Evolutionary conservation across 1,284 basidiomycete genomes (phyloP).

Genomic region (Ustilago curta): DNA sequence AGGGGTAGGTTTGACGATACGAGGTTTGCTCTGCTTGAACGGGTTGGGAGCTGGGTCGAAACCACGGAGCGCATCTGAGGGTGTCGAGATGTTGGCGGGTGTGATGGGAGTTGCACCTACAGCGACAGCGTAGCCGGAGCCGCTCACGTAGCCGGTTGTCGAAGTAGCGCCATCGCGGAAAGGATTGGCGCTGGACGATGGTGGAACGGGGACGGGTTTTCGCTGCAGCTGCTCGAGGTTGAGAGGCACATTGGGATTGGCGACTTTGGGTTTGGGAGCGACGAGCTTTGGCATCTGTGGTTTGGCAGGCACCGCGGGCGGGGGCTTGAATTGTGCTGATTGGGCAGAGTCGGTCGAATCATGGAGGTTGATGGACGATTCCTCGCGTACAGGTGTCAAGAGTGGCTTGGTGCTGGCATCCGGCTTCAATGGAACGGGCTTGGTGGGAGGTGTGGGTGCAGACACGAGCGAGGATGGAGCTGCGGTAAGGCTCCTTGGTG

Average conservation of each 20-base stretch:
- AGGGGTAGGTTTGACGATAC: conserved; percentile 63
- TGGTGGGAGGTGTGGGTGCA: conserved; percentile 7
- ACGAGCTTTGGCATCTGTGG: conserved; percentile 50
- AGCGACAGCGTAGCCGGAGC: conserved; percentile 42
- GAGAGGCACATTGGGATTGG: conserved; percentile 45
- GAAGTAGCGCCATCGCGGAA: conserved; percentile 43
- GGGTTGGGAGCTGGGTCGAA: conserved; percentile 64
- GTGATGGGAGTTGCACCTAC: conserved; percentile 32
- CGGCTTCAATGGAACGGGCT: conserved; percentile 38
- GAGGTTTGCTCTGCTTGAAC: conserved; percentile 64
- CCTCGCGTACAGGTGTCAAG: conserved; percentile 50
- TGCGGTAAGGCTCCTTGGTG: conserved; percentile 33
- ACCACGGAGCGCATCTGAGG: conserved; percentile 46
- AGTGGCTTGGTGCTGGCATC: conserved; percentile 44
- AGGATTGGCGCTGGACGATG: conserved; percentile 44
- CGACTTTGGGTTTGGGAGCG: conserved; percentile 48
- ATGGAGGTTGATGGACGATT: conserved; percentile 12
- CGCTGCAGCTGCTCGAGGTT: conserved; percentile 39
- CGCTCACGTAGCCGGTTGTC: conserved; percentile 28
- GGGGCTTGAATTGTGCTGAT: conserved; percentile 20
- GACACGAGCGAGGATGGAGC: conserved; percentile 26
- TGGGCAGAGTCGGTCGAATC: conserved; percentile 11
- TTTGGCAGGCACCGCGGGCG: conserved; percentile 53
- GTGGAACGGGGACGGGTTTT: conserved; percentile 31
- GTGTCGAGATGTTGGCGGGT: conserved; percentile 40